phyloP scores from a whole-genome alignment of 2,329 filamentous ascomycete species.

The Myriosclerotinia curreyana region DNA sequence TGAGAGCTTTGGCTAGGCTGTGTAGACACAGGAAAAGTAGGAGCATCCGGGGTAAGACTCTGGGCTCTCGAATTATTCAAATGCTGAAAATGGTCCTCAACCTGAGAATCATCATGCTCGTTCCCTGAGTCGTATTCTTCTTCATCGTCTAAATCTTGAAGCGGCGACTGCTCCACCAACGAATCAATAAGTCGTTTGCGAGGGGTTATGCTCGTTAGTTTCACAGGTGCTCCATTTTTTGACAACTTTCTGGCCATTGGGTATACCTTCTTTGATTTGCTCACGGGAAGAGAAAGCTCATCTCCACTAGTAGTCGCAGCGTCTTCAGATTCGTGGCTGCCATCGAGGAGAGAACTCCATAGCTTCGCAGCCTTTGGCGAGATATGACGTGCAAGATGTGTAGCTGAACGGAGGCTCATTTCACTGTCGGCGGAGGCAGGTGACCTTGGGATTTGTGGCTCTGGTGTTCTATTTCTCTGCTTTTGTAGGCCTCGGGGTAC shows the following conservation, averaged over 20 bases:
- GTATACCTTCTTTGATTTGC: conserved; percentile 1
- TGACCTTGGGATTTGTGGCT: not conserved
- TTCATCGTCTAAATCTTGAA: conserved; percentile 21
- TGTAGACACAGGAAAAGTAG: conserved; percentile 16
- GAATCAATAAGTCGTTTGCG: conserved; percentile 39
- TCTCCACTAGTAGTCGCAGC: conserved; percentile 4
- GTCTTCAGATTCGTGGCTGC: not conserved
- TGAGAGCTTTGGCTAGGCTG: conserved; percentile 34
- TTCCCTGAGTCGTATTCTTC: conserved; percentile 21
- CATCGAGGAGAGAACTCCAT: conserved; percentile 26
- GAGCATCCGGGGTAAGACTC: conserved; percentile 25
- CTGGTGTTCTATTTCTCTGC: conserved; percentile 1
- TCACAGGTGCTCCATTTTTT: conserved; percentile 26
- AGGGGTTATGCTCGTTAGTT: conserved; percentile 24
- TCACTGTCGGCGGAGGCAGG: not conserved
- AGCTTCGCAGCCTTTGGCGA: conserved; percentile 35
- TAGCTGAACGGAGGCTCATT: not conserved
- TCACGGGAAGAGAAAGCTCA: conserved; percentile 15
- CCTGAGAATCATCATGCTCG: conserved; percentile 22
- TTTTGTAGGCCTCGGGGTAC: not conserved
- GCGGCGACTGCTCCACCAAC: conserved; percentile 35
- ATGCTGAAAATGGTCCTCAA: conserved; percentile 14
- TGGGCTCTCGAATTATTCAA: conserved; percentile 24
- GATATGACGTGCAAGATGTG: not conserved
- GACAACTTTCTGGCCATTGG: conserved; percentile 19